A percentile compares a stretch with the other conserved stretches of the same genome.
These are phyloP conservation scores for Aspergillus hancockii DNA, from an alignment of 495 filamentous ascomycete genomes.

Conservation along the genomic window DNA sequence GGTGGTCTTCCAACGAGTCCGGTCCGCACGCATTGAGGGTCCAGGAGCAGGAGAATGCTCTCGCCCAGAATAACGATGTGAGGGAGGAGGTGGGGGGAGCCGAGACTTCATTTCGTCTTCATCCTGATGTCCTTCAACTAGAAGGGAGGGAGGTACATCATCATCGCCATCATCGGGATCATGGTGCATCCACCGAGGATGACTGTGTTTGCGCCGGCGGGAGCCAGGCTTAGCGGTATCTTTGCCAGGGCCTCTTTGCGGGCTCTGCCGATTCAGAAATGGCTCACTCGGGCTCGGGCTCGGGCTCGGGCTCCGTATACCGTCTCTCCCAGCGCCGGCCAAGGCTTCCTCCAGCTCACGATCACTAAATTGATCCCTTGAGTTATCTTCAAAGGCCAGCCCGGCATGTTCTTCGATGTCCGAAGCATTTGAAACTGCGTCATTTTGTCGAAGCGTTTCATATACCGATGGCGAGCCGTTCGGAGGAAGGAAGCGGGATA, in stretches of 20 bases:
- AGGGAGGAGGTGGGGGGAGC: constrained; percentile 37
- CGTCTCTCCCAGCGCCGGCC: constrained; percentile 62
- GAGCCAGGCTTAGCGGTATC: constrained; percentile 21
- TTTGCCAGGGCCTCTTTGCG: constrained; percentile 16
- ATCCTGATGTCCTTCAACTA: constrained; percentile 66
- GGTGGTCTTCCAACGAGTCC: constrained; percentile 67
- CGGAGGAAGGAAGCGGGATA: constrained; percentile 71
- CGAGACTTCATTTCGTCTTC: constrained; percentile 37
- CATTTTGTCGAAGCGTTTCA: constrained; percentile 64
- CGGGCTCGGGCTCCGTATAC: constrained; percentile 37
- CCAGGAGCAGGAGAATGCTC: constrained; percentile 35
- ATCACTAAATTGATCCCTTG: constrained; percentile 65
- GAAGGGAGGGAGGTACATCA: constrained; percentile 85
- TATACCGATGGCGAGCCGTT: constrained; percentile 68
- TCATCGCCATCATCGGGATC: constrained; percentile 80
- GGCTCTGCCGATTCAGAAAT: constrained; percentile 27
- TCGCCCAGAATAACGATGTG: constrained; percentile 32
- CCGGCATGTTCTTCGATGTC: constrained; percentile 70
- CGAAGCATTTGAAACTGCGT: constrained; percentile 55
- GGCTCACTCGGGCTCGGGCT: constrained; percentile 60
- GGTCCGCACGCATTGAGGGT: constrained; percentile 52
- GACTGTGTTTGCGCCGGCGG: constrained; percentile 32
- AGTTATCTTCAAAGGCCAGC: constrained; percentile 66
- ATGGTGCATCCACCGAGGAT: constrained; percentile 40
- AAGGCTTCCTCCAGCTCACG: constrained; percentile 70